Conservation (phyloP, 495 filamentous ascomycete genomes). For the Neurospora africana region DNA sequence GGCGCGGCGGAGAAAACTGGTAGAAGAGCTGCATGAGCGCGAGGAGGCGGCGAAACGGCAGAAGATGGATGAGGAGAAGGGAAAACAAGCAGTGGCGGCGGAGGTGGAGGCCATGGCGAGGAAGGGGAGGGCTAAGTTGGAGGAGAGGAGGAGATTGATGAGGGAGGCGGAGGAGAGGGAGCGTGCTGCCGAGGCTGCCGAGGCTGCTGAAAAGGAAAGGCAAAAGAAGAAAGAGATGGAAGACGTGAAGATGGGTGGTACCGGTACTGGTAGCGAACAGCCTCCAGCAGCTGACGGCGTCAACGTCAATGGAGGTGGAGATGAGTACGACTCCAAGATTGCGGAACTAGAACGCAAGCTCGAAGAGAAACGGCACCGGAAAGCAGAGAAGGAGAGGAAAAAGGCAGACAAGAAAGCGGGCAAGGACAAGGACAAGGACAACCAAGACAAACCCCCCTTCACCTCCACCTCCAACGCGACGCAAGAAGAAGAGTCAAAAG, state of each 20-base stretch:
- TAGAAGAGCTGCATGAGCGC: constrained; percentile 29
- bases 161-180: constrained; percentile 34
- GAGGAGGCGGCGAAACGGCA: constrained; percentile 21
- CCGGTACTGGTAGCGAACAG: neutral
- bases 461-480: constrained; percentile 3
- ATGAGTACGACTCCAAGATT: constrained; percentile 27
- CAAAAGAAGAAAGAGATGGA: constrained; percentile 6
- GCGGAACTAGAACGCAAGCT: constrained; percentile 32
- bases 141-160: constrained; percentile 25
- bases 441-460: constrained; percentile 7
- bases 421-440: constrained; percentile 11
- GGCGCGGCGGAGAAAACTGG: constrained; percentile 22
- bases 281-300: constrained; percentile 4
- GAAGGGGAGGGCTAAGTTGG: constrained; percentile 18
- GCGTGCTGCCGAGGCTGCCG: neutral
- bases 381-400: constrained; percentile 24
- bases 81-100: constrained; percentile 4
- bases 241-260: neutral
- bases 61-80: constrained; percentile 4
- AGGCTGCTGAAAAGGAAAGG: constrained; percentile 8
- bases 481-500: constrained; percentile 13
- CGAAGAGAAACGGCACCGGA: constrained; percentile 16
- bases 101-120: constrained; percentile 15
- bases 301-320: neutral
- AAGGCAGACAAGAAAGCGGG: constrained; percentile 18